Evolutionary conservation across 768 basidiomycete genomes (phyloP), one percentile per base, ranked within the genome.

Genomic region (Trametes sanguinea): DNA sequence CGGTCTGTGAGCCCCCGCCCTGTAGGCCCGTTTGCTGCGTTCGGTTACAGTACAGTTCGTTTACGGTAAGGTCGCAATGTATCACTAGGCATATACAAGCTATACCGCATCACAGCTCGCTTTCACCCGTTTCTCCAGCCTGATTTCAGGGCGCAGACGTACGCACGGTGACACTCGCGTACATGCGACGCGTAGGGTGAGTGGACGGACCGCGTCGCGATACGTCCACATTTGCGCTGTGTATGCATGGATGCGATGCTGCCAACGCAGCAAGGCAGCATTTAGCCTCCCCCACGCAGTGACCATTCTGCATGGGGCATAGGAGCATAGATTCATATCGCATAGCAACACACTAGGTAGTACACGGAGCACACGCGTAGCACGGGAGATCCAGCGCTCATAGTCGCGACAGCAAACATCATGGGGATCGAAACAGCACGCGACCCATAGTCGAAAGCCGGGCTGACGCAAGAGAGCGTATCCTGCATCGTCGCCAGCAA

Each of bases 1-100:
- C 29, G 74, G 63, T 10, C 63, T 73, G 69, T 73, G 74, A 42
- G 29, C 14, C 2, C 9, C 16, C 1, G 54, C 1, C 17, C 33
- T 30, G 30, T 22, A 22, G 30, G 22, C 13, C 13, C 8, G 13
- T 8, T n/a, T 51, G 22, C 27, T 37, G 44, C 43, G 44, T 27
- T 22, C 13, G 22, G 10, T 32, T 51, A 37, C 37, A 44, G 48
- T 43, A 42, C 17, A 35, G 30, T 51, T 13, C 6, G 30, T 30
- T 32, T 4, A 30, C 27, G 27, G 48, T 32, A 32, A 50, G 48
- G 14, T 50, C 30, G 50, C 57, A 51, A 44, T 59, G 57, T 59
- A 59, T 51, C 30, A 59, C 30, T 59, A 59, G 11, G 10, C 50
- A 45, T 40, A 40, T 29, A 57, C 47, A 40, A n/a, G 32, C 54